Evolutionary conservation across 768 basidiomycete genomes (phyloP), one percentile per base, ranked within the genome.

Genomic region (Podaxis rugospora): DNA sequence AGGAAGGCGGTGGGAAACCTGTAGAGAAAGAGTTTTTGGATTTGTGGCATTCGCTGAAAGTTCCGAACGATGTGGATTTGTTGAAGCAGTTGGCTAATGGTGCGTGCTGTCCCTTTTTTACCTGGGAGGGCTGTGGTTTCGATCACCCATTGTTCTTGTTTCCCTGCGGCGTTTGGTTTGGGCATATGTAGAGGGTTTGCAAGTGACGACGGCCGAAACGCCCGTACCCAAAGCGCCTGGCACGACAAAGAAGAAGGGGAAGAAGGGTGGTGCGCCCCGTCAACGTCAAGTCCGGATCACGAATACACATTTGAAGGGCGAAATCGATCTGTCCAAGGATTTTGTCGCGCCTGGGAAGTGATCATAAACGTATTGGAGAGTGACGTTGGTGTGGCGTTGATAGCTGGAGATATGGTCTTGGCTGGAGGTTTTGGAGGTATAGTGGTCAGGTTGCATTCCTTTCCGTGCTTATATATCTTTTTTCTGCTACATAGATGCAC

Each of bases 21-120:
- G 84, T 94, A 3, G 92, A 95, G 74, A 85, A 93, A 79, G 94
- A 96, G 72, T 96, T 96, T 69, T 76, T 81, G 55, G 90, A 94
- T 66, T 75, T 95, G 16, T 96, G 95, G 94, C 91, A 92, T 71
- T 80, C 82, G 3, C 78, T 95, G 16, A 87, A 86, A 66, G 89
- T 94, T 1, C 94, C 94, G 0, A 90, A 90, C 56, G 92, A 93
- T 46, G 90, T 90, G 25, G 92, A 95, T 67, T 74, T 96, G 2
- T 78, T 89, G 59, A 87, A 83, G 67, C 85, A 92, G 61, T 83
- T 96, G 50, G 84, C 86, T 6, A 86, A 85, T 61, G 89, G 90
- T 90, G 70, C 62, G 74, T 67, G 32, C 13, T 42, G 42, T 21
- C 7, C 28, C 49, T 25, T 16, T 10, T 27, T 23, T 35, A 4